Percentiles rank a stretch among this genome's conserved stretches.
phyloP scores from a whole-genome alignment of 2,329 filamentous ascomycete genomes.

The Beauveria australis region DNA sequence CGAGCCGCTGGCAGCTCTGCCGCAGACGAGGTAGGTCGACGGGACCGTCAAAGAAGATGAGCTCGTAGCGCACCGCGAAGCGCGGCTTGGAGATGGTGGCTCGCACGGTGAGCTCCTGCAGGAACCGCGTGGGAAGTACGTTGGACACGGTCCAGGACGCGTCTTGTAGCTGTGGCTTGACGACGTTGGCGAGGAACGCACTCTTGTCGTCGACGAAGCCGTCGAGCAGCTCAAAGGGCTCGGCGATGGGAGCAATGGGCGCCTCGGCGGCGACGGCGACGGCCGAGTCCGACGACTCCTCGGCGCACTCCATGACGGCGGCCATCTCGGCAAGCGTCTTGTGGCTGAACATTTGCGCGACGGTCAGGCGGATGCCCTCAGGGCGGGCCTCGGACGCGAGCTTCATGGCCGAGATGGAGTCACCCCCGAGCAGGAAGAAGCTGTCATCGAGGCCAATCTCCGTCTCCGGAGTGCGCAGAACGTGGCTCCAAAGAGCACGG shows the following conservation, averaged over 20 bases:
- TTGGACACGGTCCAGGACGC: slow-evolving; percentile 43
- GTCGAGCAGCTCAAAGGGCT: slow-evolving; percentile 44
- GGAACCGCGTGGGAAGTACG: slow-evolving; percentile 48
- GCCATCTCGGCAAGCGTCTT: slow-evolving; percentile 45
- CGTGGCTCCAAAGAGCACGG: slow-evolving; percentile 38
- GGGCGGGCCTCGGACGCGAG: slow-evolving; percentile 46
- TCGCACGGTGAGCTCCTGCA: slow-evolving; percentile 51
- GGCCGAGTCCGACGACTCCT: slow-evolving; percentile 18
- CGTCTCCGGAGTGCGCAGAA: slow-evolving; percentile 35
- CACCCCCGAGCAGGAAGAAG: slow-evolving; percentile 53
- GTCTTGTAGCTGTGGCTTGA: slow-evolving; percentile 44
- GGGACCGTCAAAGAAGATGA: slow-evolving; percentile 49
- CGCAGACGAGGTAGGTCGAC: slow-evolving; percentile 42
- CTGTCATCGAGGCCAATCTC: slow-evolving; percentile 46
- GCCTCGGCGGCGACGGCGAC: slow-evolving; percentile 13
- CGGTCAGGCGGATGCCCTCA: slow-evolving; percentile 40
- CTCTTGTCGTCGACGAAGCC: slow-evolving; percentile 25
- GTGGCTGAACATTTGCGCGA: slow-evolving; percentile 47
- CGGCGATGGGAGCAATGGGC: slow-evolving; percentile 36
- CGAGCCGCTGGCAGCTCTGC: slow-evolving; percentile 44
- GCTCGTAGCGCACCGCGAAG: slow-evolving; percentile 55
- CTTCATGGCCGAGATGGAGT: slow-evolving; percentile 54
- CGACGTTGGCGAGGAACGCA: slow-evolving; percentile 36
- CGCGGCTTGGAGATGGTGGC: slow-evolving; percentile 50
- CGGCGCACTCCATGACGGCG: slow-evolving; percentile 31